Evolutionary conservation across 768 basidiomycete species (phyloP).

Genomic region (Lactifluus pinguis): DNA sequence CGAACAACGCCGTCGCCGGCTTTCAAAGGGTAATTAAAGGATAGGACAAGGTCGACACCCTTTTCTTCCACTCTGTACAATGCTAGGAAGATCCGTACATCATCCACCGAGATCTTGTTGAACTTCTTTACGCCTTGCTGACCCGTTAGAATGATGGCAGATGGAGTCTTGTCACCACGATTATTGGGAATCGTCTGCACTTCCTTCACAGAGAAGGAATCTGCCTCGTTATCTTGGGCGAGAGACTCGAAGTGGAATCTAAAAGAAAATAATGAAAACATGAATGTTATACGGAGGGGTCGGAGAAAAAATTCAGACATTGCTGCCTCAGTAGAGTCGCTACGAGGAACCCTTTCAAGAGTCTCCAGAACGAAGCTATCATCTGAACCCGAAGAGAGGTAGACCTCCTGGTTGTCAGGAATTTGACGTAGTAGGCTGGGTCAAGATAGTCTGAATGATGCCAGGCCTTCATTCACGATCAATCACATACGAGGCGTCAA

Average conservation of each 20-base stretch:
- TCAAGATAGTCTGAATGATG: neutral
- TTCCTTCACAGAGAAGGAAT: slow-evolving; percentile 36
- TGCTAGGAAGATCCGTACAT: slow-evolving; percentile 69
- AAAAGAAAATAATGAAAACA: slow-evolving; percentile 15
- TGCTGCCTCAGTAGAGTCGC: slow-evolving; percentile 50
- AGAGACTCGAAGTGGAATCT: slow-evolving; percentile 90
- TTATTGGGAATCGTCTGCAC: slow-evolving; percentile 34
- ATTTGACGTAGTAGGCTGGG: slow-evolving; percentile 66
- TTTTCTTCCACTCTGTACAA: slow-evolving; percentile 70
- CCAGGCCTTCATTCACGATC: neutral
- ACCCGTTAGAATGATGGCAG: slow-evolving; percentile 56
- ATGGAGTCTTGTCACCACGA: slow-evolving; percentile 42
- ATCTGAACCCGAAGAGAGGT: slow-evolving; percentile 58
- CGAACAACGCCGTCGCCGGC: slow-evolving; percentile 39
- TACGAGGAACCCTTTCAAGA: slow-evolving; percentile 58
- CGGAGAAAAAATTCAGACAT: slow-evolving; percentile 36
- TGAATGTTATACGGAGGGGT: neutral
- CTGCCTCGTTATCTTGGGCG: slow-evolving; percentile 83
- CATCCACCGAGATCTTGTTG: slow-evolving; percentile 49
- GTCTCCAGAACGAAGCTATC: slow-evolving; percentile 82
- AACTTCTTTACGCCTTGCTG: slow-evolving; percentile 71
- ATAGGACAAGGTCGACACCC: slow-evolving; percentile 72
- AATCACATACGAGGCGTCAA: slow-evolving; percentile 73
- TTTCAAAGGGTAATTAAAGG: slow-evolving; percentile 67
- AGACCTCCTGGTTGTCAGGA: slow-evolving; percentile 93